These are phyloP conservation scores for Colletotrichum brevisporum DNA, from an alignment of 2,329 filamentous ascomycete genomes.

Conservation along the genomic window DNA sequence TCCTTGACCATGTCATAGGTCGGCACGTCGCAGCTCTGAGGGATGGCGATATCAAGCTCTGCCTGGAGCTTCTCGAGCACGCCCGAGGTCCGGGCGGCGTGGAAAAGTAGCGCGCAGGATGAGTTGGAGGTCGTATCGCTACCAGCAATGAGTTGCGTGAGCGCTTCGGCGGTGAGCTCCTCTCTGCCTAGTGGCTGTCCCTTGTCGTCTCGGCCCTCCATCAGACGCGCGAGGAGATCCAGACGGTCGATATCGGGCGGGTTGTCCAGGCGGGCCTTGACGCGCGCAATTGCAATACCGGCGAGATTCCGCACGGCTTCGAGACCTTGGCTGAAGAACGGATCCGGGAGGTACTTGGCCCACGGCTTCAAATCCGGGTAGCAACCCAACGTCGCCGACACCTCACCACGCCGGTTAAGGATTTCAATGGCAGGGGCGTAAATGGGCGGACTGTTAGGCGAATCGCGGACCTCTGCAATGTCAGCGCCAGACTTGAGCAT, in stretches of 20 bases:
- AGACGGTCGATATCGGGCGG: slow-evolving; percentile 76
- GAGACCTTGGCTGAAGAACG: slow-evolving; percentile 84
- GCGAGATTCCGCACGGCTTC: slow-evolving; percentile 84
- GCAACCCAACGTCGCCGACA: slow-evolving; percentile 84
- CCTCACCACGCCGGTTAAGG: slow-evolving; percentile 88
- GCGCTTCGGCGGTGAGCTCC: slow-evolving; percentile 88
- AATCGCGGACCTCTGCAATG: slow-evolving; percentile 48
- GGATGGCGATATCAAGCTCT: slow-evolving; percentile 81
- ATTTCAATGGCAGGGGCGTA: slow-evolving; percentile 89
- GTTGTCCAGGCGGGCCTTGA: slow-evolving; percentile 79
- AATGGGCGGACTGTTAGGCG: slow-evolving; percentile 72
- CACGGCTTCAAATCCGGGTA: slow-evolving; percentile 82
- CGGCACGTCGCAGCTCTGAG: slow-evolving; percentile 73
- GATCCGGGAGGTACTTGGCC: slow-evolving; percentile 84
- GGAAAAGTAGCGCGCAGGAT: slow-evolving; percentile 86
- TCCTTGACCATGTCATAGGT: slow-evolving; percentile 80
- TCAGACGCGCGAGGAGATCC: slow-evolving; percentile 85
- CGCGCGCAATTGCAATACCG: slow-evolving; percentile 88
- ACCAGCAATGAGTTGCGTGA: slow-evolving; percentile 89
- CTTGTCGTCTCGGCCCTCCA: slow-evolving; percentile 87
- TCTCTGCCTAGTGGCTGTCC: slow-evolving; percentile 81
- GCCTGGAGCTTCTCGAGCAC: slow-evolving; percentile 80
- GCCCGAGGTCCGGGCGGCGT: slow-evolving; percentile 77
- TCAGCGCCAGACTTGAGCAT: slow-evolving; percentile 41
- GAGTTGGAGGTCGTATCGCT: slow-evolving; percentile 85